Evolutionary conservation across 768 basidiomycete genomes (phyloP).

Genomic region (Boletellus ananiceps): DNA sequence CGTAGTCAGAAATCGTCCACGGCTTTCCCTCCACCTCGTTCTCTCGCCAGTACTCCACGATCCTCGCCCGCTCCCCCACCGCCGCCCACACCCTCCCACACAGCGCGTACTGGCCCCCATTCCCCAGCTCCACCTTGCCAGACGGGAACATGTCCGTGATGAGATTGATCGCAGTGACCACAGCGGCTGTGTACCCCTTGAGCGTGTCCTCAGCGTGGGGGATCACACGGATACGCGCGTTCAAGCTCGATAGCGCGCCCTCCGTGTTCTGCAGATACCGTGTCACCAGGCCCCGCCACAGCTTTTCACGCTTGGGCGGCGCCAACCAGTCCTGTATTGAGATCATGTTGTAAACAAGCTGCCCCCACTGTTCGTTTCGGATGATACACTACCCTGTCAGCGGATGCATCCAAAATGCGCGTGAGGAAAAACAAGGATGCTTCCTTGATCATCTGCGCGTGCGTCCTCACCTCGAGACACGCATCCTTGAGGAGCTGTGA

Average conservation of each 20-base stretch:
- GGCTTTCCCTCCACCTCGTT: slow-evolving; percentile 7
- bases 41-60: slow-evolving; percentile 15
- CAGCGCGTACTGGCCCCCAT: slow-evolving; percentile 15
- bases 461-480: slow-evolving; percentile 14
- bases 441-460: slow-evolving; percentile 21
- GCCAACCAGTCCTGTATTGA: slow-evolving; percentile 19
- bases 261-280: slow-evolving; percentile 23
- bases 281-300: slow-evolving; percentile 14
- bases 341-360: background rate
- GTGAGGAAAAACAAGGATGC: slow-evolving; percentile 23
- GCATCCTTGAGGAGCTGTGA: slow-evolving; percentile 15
- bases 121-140: slow-evolving; percentile 5
- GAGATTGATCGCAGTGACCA: slow-evolving; percentile 18
- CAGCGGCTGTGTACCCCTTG: slow-evolving; percentile 13
- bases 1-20: slow-evolving; percentile 14
- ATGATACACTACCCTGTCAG: slow-evolving; percentile 7
- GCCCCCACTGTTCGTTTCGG: background rate
- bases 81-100: slow-evolving; percentile 23
- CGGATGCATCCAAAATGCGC: slow-evolving; percentile 1
- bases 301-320: slow-evolving; percentile 18
- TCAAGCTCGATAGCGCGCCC: slow-evolving; percentile 13
- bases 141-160: slow-evolving; percentile 22
- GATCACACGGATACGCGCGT: slow-evolving; percentile 8
- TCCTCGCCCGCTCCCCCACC: slow-evolving; percentile 10
- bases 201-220: slow-evolving; percentile 11